These are phyloP conservation scores for Fusarium lateritium DNA, from an alignment of 2,329 filamentous ascomycete genomes.

Conservation along the genomic window DNA sequence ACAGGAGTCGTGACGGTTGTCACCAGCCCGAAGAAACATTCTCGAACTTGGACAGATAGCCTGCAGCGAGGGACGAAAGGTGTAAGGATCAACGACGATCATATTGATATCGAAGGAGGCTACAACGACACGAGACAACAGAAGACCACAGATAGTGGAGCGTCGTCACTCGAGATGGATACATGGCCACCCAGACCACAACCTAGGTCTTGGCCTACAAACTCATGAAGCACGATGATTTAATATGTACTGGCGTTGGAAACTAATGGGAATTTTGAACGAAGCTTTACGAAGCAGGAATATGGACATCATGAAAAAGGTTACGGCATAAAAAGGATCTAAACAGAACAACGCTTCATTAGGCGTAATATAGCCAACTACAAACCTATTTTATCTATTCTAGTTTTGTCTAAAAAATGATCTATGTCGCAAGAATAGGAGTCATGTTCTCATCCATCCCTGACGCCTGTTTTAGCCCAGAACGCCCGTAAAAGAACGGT, in stretches of 20 bases:
- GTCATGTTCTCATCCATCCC: neutral
- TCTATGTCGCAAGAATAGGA: neutral
- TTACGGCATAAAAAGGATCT: conserved; percentile 5
- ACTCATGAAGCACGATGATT: conserved; percentile 18
- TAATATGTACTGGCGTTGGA: conserved; percentile 33
- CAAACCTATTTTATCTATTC: neutral
- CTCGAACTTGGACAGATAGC: conserved; percentile 40
- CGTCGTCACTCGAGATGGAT: conserved; percentile 45
- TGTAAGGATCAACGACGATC: conserved; percentile 45
- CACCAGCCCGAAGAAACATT: conserved; percentile 30
- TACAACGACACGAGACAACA: conserved; percentile 31
- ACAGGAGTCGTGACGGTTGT: conserved; percentile 35
- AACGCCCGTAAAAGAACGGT: neutral
- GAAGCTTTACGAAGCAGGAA: conserved; percentile 16
- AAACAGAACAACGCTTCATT: conserved; percentile 13
- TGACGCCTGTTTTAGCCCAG: neutral
- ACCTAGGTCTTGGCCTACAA: conserved; percentile 38
- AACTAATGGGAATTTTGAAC: conserved; percentile 2
- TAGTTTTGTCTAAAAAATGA: neutral
- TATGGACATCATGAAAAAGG: conserved; percentile 5
- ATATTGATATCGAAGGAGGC: conserved; percentile 42
- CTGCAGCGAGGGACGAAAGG: conserved; percentile 43
- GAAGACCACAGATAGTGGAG: conserved; percentile 38
- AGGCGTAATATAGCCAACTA: neutral
- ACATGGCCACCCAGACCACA: conserved; percentile 42